Evolutionary conservation across 2,329 filamentous ascomycete species (phyloP), one percentile per base, ranked within the genome.

Genomic region (Septoria petroselini): DNA sequence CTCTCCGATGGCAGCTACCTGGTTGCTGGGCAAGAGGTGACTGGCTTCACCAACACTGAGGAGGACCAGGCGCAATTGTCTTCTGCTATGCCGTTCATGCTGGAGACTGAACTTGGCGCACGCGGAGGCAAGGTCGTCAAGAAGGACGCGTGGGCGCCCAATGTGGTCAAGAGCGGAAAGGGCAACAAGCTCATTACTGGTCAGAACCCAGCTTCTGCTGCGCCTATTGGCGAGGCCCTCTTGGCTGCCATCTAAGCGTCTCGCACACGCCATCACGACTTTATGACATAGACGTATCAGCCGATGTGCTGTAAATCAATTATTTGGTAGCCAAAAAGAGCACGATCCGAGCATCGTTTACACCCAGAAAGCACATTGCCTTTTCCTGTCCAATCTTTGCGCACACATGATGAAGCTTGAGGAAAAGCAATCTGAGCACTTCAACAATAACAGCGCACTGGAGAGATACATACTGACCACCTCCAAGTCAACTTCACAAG

Each of bases 1-100:
- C 62, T 75, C 15, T 56, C 69, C 4, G 70, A 76, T 53, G 81
- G 80, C 27, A 70, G 73, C 55, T 72, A 73, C 42, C 68, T 86
- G 7, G 66, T 86, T 31, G 68, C 74, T 41, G 81, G 78, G 37
- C 76, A 76, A 62, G 69, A 74, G 38, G 79, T 82, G 18, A 84
- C 82, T 0, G 82, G 78, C 7, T 82, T 83, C 62, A 77, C 73
- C 29, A 80, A 82, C 60, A 68, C 53, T 0, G 81, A 84, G 69
- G 79, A 82, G 69, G 74, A 73, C 33, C 66, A 66, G 39, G 68
- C 69, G 5, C 40, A 49, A 21, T 42, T 55, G 4, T 70, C 61
- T 27, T 55, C 66, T 25, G 66, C 50, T 3, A 73, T 83, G 73
- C 82, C 82, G 2, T 86, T 86, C 67, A 65, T 76, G 66, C 77